Conservation (phyloP, 495 filamentous ascomycete genomes). For the Pseudevernia furfuracea region DNA sequence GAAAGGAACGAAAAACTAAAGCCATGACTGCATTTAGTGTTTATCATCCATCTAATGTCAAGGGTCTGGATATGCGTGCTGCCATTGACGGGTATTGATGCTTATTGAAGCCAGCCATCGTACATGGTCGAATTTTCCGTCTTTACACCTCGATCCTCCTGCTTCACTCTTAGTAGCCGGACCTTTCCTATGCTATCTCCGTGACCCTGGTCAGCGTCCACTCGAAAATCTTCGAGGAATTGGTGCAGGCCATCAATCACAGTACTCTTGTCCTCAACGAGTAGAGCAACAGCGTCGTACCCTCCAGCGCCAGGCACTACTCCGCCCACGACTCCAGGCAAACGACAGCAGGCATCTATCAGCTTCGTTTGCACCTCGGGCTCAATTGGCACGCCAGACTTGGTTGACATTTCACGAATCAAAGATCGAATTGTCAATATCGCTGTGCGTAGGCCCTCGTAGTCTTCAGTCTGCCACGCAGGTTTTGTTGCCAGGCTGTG, state of each 20-base stretch:
- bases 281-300: slow-evolving; percentile 79
- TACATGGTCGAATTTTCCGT: slow-evolving; percentile 57
- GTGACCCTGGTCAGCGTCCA: slow-evolving; percentile 41
- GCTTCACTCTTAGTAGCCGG: slow-evolving; percentile 67
- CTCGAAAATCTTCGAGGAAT: slow-evolving; percentile 59
- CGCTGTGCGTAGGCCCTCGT: slow-evolving; percentile 34
- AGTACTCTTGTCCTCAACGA: slow-evolving; percentile 65
- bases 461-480: slow-evolving; percentile 29
- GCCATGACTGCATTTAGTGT: background rate
- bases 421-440: slow-evolving; percentile 48
- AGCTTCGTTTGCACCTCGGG: slow-evolving; percentile 76
- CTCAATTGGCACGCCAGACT: slow-evolving; percentile 80
- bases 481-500: slow-evolving; percentile 34
- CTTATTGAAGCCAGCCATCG: slow-evolving; percentile 48
- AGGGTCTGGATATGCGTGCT: background rate
- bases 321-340: slow-evolving; percentile 79
- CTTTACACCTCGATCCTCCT: slow-evolving; percentile 79
- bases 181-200: slow-evolving; percentile 62
- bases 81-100: background rate
- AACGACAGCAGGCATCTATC: slow-evolving; percentile 60
- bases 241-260: slow-evolving; percentile 56
- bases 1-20: background rate
- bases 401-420: slow-evolving; percentile 67
- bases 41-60: background rate
- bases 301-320: slow-evolving; percentile 94